Evolutionary conservation across 2,329 filamentous ascomycete species (phyloP).

Genomic region (Pseudocercospora cruenta): DNA sequence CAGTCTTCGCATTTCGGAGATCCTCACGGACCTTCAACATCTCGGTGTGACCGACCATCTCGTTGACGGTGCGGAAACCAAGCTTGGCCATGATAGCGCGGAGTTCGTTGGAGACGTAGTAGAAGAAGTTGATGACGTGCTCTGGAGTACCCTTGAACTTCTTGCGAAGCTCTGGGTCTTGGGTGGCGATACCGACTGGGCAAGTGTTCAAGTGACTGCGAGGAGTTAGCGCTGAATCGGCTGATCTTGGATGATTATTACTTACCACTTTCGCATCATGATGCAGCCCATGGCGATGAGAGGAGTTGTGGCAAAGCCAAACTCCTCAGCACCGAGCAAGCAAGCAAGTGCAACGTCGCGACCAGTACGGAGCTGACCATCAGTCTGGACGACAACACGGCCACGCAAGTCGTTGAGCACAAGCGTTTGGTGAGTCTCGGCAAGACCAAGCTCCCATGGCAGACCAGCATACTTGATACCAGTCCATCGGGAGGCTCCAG

Average conservation of each 20-base stretch:
- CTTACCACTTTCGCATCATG: conserved; percentile 78
- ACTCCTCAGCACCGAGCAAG: conserved; percentile 95
- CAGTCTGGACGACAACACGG: conserved; percentile 93
- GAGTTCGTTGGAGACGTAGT: conserved; percentile 94
- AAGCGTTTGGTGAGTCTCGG: conserved; percentile 94
- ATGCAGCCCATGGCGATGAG: conserved; percentile 97
- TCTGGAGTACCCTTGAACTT: conserved; percentile 93
- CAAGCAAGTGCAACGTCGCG: conserved; percentile 93
- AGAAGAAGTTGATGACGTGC: conserved; percentile 99
- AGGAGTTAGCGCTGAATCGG: neutral
- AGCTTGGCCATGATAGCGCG: conserved; percentile 96
- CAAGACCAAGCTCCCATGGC: conserved; percentile 94
- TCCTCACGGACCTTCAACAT: conserved; percentile 85
- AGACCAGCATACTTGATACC: conserved; percentile 98
- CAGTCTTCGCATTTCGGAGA: conserved; percentile 82
- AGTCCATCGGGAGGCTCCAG: conserved; percentile 94
- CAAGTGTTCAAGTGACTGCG: conserved; percentile 67
- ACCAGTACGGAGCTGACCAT: conserved; percentile 90
- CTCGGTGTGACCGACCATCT: conserved; percentile 95
- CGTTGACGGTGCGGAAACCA: conserved; percentile 92
- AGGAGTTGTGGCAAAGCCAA: conserved; percentile 92
- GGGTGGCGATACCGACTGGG: conserved; percentile 92
- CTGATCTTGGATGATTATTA: neutral
- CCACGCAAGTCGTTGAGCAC: conserved; percentile 95
- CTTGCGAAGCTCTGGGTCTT: conserved; percentile 89